Evolutionary conservation across 164 flowering plant genomes (phyloP).

Genomic region (Magnolia changhungtana): DNA sequence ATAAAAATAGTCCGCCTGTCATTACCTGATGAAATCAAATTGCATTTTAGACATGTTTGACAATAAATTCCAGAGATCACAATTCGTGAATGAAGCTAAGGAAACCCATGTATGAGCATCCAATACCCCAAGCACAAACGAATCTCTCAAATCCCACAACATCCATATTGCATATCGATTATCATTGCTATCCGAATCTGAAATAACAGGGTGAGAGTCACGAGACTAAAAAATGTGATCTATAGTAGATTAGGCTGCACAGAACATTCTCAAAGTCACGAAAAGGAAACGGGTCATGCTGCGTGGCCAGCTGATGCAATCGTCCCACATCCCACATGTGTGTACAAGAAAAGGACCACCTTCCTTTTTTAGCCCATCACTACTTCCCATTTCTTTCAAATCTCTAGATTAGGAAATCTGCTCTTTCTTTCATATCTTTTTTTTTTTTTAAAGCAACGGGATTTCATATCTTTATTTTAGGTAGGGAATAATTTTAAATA

Average conservation of each 20-base stretch:
- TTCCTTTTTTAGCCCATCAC: too few relatives aligned
- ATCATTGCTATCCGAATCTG: neutral
- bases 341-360: too few relatives aligned
- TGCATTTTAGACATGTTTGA: neutral
- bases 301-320: too few relatives aligned
- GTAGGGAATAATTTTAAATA: too few relatives aligned
- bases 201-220: neutral
- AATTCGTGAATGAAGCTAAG: neutral
- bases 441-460: too few relatives aligned
- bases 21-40: slow-evolving; percentile 34
- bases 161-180: neutral
- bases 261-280: too few relatives aligned
- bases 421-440: too few relatives aligned
- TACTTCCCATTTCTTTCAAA: too few relatives aligned
- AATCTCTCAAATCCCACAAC: neutral
- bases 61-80: neutral
- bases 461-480: too few relatives aligned
- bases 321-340: too few relatives aligned
- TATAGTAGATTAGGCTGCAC: neutral
- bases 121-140: neutral
- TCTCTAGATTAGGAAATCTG: too few relatives aligned
- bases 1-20: slow-evolving; percentile 33
- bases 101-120: neutral
- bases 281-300: too few relatives aligned
- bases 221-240: neutral